phyloP scores from a whole-genome alignment of 768 basidiomycete genomes.

The Cyclocybe aegerita region DNA sequence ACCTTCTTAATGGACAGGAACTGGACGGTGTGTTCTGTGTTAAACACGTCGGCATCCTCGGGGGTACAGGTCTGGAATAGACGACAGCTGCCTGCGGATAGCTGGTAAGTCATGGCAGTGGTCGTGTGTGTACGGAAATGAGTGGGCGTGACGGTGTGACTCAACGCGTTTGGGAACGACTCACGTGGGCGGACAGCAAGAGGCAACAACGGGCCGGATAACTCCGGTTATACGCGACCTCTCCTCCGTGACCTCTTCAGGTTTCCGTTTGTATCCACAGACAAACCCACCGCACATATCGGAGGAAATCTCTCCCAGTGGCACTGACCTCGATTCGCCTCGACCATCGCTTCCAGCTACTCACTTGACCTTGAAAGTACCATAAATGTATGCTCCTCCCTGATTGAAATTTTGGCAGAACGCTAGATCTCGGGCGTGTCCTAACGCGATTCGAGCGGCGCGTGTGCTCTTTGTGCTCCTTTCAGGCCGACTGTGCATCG shows the following conservation, averaged over 20 bases:
- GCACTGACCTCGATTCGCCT: not conserved
- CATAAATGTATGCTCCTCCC: conserved; percentile 7
- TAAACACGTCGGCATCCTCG: conserved; percentile 43
- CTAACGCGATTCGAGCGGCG: not conserved
- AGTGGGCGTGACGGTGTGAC: conserved; percentile 25
- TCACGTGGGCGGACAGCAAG: conserved; percentile 3
- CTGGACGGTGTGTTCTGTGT: conserved; percentile 60
- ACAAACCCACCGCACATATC: too few species aligned
- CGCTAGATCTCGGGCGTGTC: conserved; percentile 19
- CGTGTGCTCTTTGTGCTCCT: too few species aligned
- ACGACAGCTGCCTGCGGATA: conserved; percentile 57
- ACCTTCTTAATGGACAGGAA: conserved; percentile 85
- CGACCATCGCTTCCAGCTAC: not conserved
- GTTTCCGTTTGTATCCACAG: too few species aligned
- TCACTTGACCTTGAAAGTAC: not conserved
- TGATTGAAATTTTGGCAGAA: too few species aligned
- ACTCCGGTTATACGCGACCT: too few species aligned
- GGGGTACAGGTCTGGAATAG: conserved; percentile 47
- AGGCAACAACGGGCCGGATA: not conserved
- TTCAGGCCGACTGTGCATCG: too few species aligned
- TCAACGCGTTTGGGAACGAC: conserved; percentile 21
- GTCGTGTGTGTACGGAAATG: conserved; percentile 20
- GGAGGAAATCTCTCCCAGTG: too few species aligned
- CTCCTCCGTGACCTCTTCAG: too few species aligned
- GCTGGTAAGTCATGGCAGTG: conserved; percentile 40